Percentiles rank a stretch among this genome's conserved stretches.
phyloP scores from a whole-genome alignment of 495 filamentous ascomycete genomes.

The Neurospora africana region DNA sequence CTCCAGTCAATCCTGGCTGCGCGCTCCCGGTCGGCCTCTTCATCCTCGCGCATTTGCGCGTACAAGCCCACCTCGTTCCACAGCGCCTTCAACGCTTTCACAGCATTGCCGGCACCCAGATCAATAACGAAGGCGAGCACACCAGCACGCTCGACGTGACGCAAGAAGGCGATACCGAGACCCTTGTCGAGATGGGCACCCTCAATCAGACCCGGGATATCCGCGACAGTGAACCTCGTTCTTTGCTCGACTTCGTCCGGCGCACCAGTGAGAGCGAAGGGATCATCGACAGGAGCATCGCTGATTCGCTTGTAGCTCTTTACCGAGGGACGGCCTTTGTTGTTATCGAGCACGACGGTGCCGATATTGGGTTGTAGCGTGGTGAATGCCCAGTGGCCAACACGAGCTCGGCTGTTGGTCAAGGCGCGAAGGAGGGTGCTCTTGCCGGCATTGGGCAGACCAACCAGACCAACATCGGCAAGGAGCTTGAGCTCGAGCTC shows the following conservation, averaged over 20 bases:
- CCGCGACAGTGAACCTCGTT: conserved; percentile 82
- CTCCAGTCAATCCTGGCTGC: conserved; percentile 32
- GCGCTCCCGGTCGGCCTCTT: conserved; percentile 44
- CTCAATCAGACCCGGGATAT: conserved; percentile 87
- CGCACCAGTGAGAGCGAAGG: conserved; percentile 21
- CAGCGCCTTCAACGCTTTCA: conserved; percentile 62
- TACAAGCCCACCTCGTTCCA: conserved; percentile 88
- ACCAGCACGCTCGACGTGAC: conserved; percentile 87
- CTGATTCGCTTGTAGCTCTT: conserved; percentile 15
- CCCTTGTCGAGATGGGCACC: conserved; percentile 89
- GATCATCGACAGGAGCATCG: conserved; percentile 20
- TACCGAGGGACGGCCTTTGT: conserved; percentile 50
- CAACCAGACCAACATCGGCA: conserved; percentile 89
- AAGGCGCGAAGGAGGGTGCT: conserved; percentile 82
- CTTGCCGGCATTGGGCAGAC: conserved; percentile 92
- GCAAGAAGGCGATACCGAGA: conserved; percentile 80
- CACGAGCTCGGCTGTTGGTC: conserved; percentile 72
- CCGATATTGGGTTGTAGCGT: conserved; percentile 90
- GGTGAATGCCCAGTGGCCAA: conserved; percentile 95
- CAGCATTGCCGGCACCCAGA: conserved; percentile 66
- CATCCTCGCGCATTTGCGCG: conserved; percentile 56
- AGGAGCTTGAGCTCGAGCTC: conserved; percentile 91
- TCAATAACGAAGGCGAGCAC: conserved; percentile 92
- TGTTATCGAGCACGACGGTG: conserved; percentile 81
- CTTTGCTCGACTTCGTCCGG: conserved; percentile 36